Evolutionary conservation across 257 asterid genomes (phyloP), one percentile per base, ranked within the genome.

Genomic region (Solanum phureja): DNA sequence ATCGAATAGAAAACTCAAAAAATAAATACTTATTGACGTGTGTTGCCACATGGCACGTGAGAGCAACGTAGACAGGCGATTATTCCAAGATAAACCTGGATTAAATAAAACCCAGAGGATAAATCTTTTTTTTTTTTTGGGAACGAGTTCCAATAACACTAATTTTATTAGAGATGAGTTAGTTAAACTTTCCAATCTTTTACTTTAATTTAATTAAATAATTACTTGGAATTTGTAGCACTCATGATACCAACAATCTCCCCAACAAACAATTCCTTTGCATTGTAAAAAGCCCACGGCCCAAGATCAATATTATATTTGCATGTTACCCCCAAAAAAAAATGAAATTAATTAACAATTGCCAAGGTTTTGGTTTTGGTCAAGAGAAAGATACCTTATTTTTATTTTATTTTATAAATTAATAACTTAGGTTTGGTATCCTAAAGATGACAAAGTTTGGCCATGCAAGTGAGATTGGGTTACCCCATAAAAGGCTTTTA

Each of bases 21-120:
- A 52, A 52, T 6, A 56, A 56, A 56, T 1, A 14, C 10, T 56
- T 19, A 19, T 19, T 56, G 66, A 56, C 24, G 87, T 84, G 87
- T 85, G 87, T 87, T 88, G 90, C 88, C 92, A 88, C 93, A 89
- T 90, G 94, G 91, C 92, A 91, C 93, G 94, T 93, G 94, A 90
- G 75, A 82, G 89, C 88, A 66, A 87, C 88, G 87, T 87, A 73
- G 83, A 16, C 46, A 10, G 69, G 69, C 79, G 90, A 19, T 52
- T 12, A 75, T 91, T 92, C 92, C 94, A 64, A 92, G 93, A 87
- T 73, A 76, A 92, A 66, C 92, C 94, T 90, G 93, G 93, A 92
- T 91, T 90, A 79, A 89, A 91, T 88, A 87, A 89, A 85, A 93
- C 94, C 95, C 88, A 90, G 95, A 93, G 95, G 91, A 90, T 86